Base-by-base conservation (phyloP, 2,329 filamentous ascomycete genomes). In the Chrysoporthe puriensis region DNA sequence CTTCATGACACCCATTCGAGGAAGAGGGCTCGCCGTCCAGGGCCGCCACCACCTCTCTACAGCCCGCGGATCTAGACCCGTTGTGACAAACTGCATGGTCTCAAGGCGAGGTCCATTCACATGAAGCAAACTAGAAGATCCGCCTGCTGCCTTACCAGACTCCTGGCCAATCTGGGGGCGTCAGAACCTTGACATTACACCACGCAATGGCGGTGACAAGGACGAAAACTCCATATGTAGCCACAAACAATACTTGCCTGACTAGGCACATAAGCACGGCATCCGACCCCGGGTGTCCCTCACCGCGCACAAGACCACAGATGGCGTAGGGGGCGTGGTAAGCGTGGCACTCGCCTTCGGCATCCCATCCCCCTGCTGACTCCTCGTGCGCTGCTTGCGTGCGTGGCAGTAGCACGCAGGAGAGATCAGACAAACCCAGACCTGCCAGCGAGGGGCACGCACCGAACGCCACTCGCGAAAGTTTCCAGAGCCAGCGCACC, bases 141-240 rank as follows among this genome's bases (percentile, higher is more conserved):
- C 26, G 36, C 43, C 34, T 66, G 64, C 56, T 21, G 63, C 67
- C 60, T 54, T 69, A 54, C 67, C 46, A 54, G 48, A 14, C 44
- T 60, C 64, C 46, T 66, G 67, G 34, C 58, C 32, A 59, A 52
- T 63, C 54, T 66, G 59, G 59, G 67, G 63, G 59, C 52, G 62
- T 44, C 54, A 48, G 52, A 46, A 36, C 57, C 48, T 63, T 21
- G 58, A 62, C 14, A 64, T 56, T 59, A 61, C 68, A 62, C 62
- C 46, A 64, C 62, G 18, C 64, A 54, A 60, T 67, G 44, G 52
- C 65, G 62, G 65, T 67, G 68, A 64, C 62, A 59, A 36, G 54
- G 46, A 48, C 54, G 62, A 56, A 57, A 54, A 46, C 40, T 21
- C 8, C 43, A 26, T 62, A 18, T 48, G 60, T 62, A 40, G 34